Base-by-base conservation (phyloP, 2,329 filamentous ascomycete genomes). In the Penicillium sp. region DNA sequence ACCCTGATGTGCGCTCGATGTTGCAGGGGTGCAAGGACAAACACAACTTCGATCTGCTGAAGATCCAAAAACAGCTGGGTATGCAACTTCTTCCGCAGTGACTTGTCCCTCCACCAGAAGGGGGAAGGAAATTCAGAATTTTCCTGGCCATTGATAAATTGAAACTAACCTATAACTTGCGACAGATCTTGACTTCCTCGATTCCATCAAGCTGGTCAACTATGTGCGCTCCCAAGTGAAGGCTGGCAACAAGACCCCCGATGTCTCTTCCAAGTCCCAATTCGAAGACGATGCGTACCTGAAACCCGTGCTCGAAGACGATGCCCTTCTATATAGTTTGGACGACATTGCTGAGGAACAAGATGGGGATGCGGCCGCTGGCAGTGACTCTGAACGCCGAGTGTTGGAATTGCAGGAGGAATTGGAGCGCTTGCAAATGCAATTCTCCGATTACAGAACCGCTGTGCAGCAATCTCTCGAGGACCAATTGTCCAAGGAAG, bases 291-390 rank as follows among this genome's bases (percentile, higher is more conserved):
- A 97, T 58, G 80, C 82, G 58, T 95, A 86, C 66, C 79, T 99
- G 52, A 88, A 89, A 67, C 94, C 94, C 0, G 86, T 91, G 3
- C 75, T 99, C 7, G 87, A 94, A 52, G 91, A 97, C 60, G 94
- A 99, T 69, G 89, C 92, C 3, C 78, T 97, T 46, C 84, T 99
- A 26, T 91, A 95, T 68, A 89, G 84, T 49, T 79, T 99, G 17
- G 93, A 96, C 58, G 94, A 97, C 56, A 78, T 96, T 8, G 74
- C 78, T 30, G 71, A 78, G 23, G 71, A 74, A 10, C 62, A 72
- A 13, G 69, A 63, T 2, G 59, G 60, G 4, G 62, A 58, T 32
- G 61, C 51, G 17, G 55, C 51, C 46, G 55, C 54, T 56, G 68
- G 56, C 60, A 71, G 65, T 17, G 67, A 70, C 23, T 70, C 78